Conservation (phyloP, 768 basidiomycete species). For the Phylloporus sp. region DNA sequence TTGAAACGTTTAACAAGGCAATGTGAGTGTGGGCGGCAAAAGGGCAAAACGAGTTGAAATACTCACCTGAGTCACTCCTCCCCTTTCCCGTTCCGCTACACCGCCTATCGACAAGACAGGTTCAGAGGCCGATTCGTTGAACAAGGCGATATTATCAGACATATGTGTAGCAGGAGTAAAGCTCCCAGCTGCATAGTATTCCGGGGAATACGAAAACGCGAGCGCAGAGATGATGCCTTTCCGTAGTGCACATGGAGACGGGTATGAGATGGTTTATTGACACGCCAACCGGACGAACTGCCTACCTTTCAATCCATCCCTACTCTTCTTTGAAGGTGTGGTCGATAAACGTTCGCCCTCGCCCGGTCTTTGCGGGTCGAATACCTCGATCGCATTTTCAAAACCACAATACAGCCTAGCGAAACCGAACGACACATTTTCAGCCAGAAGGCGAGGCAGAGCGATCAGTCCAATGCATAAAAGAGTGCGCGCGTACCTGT, state of each 20-base stretch:
- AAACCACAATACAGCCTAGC: slow-evolving; percentile 78
- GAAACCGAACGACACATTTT: not conserved
- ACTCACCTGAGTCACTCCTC: slow-evolving; percentile 49
- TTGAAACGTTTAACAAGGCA: no score
- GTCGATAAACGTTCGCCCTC: slow-evolving; percentile 68
- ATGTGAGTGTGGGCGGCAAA: not conserved
- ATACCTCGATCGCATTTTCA: slow-evolving; percentile 81
- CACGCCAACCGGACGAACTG: not conserved
- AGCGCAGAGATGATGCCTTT: slow-evolving; percentile 84
- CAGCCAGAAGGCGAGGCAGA: not conserved
- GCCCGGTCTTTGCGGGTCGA: slow-evolving; percentile 73
- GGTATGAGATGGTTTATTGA: not conserved
- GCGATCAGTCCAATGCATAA: not conserved
- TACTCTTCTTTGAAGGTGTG: slow-evolving; percentile 70
- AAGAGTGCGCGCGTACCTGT: slow-evolving; percentile 44
- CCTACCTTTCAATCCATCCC: slow-evolving; percentile 83
- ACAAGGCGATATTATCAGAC: slow-evolving; percentile 59
- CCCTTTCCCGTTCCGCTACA: slow-evolving; percentile 34
- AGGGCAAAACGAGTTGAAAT: not conserved
- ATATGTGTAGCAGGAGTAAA: slow-evolving; percentile 46
- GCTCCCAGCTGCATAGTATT: slow-evolving; percentile 78
- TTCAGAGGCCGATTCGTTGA: slow-evolving; percentile 54
- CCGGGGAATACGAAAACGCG: slow-evolving; percentile 65
- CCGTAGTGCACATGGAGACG: not conserved
- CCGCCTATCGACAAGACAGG: slow-evolving; percentile 65